These are phyloP conservation scores for Hymenoscyphus scutula DNA, from an alignment of 2,329 filamentous ascomycete species.

Conservation along the genomic window DNA sequence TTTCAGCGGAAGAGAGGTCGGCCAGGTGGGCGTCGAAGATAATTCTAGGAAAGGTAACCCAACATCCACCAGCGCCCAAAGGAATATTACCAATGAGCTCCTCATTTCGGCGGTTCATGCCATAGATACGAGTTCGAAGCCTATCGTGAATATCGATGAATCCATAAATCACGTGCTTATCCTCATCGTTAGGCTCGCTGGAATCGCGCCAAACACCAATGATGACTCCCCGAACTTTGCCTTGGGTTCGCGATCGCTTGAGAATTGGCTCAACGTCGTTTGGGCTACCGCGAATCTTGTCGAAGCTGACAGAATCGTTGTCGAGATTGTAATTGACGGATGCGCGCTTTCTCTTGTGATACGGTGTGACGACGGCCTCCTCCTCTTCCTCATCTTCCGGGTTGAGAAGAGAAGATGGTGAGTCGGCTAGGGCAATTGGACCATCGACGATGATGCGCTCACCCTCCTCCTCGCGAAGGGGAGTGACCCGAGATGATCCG, in stretches of 20 bases:
- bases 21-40: slow-evolving; percentile 57
- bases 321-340: slow-evolving; percentile 49
- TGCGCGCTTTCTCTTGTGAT: slow-evolving; percentile 56
- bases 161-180: slow-evolving; percentile 59
- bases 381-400: slow-evolving; percentile 40
- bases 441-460: slow-evolving; percentile 28
- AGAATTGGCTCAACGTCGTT: slow-evolving; percentile 17
- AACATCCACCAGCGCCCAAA: slow-evolving; percentile 59
- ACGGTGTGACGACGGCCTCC: slow-evolving; percentile 40
- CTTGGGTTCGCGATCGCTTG: slow-evolving; percentile 26
- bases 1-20: slow-evolving; percentile 52
- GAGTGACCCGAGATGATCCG: slow-evolving; percentile 20
- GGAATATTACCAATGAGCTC: slow-evolving; percentile 48
- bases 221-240: slow-evolving; percentile 34
- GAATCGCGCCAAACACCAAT: slow-evolving; percentile 63
- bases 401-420: slow-evolving; percentile 23
- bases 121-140: slow-evolving; percentile 57
- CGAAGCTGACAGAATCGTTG: slow-evolving; percentile 42
- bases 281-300: slow-evolving; percentile 19
- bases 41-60: slow-evolving; percentile 61
- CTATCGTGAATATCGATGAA: slow-evolving; percentile 62
- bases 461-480: slow-evolving; percentile 24
- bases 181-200: slow-evolving; percentile 44
- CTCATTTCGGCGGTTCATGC: slow-evolving; percentile 46
- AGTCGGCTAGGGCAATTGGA: slow-evolving; percentile 20